phyloP scores from a whole-genome alignment of 2,329 filamentous ascomycete genomes.

The Lecanicillium sp. region DNA sequence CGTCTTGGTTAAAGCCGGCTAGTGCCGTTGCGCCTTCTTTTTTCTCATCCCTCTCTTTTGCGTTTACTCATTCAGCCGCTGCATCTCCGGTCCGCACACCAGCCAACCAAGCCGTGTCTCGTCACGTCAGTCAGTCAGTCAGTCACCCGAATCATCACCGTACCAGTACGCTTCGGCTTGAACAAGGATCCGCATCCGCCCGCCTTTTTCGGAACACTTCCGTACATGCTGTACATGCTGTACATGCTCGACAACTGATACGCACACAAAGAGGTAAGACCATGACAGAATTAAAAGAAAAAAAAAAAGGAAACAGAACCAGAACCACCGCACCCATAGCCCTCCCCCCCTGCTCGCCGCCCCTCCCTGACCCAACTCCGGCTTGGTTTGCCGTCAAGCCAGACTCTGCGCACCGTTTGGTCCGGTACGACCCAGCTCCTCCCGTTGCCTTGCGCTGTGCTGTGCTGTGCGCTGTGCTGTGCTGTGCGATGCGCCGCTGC shows the following conservation, averaged over 20 bases:
- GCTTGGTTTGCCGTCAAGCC: no score
- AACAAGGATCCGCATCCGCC: constrained; percentile 2
- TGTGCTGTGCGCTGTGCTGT: no score
- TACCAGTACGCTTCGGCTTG: not conserved
- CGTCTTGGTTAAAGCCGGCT: constrained; percentile 7
- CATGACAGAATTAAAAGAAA: no score
- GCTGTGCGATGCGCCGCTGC: constrained; percentile 3
- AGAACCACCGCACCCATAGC: not conserved
- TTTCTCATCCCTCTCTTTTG: not conserved
- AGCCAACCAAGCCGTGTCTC: no score
- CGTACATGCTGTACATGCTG: no score
- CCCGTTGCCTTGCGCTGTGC: no score
- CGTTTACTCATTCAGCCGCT: constrained; percentile 6
- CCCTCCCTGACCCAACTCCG: constrained; percentile 1
- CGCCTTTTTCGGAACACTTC: constrained; percentile 1
- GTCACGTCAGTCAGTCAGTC: no score
- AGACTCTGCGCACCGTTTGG: no score
- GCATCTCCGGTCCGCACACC: not conserved
- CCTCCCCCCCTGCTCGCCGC: not conserved
- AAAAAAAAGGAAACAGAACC: constrained; percentile 1
- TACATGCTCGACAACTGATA: not conserved
- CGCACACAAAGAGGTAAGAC: no score
- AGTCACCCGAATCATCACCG: no score
- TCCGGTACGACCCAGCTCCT: no score
- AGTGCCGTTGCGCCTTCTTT: constrained; percentile 2